Evolutionary conservation across 345 rosid species (phyloP), one percentile per base, ranked within the genome.

Genomic region (Mangifera indica): DNA sequence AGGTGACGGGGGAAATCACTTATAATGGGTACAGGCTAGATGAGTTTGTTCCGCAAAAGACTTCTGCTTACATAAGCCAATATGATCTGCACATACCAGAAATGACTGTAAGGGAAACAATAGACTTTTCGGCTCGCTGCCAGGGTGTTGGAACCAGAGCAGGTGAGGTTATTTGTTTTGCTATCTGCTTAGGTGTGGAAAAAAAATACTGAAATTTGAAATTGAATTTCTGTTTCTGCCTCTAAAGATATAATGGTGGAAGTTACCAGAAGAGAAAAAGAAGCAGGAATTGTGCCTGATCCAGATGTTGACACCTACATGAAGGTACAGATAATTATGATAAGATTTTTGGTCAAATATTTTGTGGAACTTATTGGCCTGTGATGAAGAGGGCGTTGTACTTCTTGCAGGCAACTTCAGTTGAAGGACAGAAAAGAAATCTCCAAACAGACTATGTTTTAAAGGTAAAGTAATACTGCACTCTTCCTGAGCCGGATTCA

Each of bases 41-140:
- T 62, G 92, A 87, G 78, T 89, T 87, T 69, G 66, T 83, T 34
- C 89, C 95, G 1, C 85, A 86, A 66, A 86, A 85, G 71, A 86
- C 91, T 26, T 84, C 91, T 17, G 83, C 90, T 46, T 89, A 87
- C 59, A 81, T 87, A 70, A 83, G 95, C 72, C 95, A 87, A 64
- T 79, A 83, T 57, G 95, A 89, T 75, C 72, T 85, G 32, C 95
- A 89, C 65, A 85, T 87, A 29, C 85, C 85, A 55, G 89, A 89
- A 66, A 59, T 89, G 83, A 87, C 88, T 63, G 89, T 88, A 17
- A 83, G 91, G 78, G 95, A 89, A 72, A 86, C 91, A 20, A 78
- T 89, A 1, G 89, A 85, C 52, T 87, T 89, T 74, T 83, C 95
- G 1, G 88, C 89, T 0, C 81, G 82, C 57, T 87, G 86, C 72